These are phyloP conservation scores for Geotrichum cucujoidarum DNA, from an alignment of 1,139 yeast genomes.

Conservation along the genomic window DNA sequence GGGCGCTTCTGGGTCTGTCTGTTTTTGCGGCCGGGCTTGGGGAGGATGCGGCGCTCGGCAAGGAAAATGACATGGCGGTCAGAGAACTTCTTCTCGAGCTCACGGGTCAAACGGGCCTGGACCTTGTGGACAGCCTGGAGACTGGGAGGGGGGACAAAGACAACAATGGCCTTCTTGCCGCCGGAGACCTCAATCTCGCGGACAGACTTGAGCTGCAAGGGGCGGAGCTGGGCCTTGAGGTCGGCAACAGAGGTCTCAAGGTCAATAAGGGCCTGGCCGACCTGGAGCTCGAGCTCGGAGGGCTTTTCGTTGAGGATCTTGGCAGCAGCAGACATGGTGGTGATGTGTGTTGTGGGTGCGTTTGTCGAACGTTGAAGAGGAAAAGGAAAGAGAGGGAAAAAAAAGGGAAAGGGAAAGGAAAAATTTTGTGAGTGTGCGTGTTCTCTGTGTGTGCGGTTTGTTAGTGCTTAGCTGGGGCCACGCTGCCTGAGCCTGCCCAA, in stretches of 20 bases:
- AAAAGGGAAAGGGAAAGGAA: neutral
- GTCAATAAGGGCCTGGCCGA: slow-evolving; percentile 98
- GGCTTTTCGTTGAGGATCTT: slow-evolving; percentile 75
- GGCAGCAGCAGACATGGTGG: slow-evolving; percentile 86
- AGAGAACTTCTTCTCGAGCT: slow-evolving; percentile 99
- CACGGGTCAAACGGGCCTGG: slow-evolving; percentile 90
- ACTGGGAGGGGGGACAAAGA: slow-evolving; percentile 97
- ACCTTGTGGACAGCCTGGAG: slow-evolving; percentile 93
- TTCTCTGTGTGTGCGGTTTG: too few species aligned
- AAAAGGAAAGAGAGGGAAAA: neutral
- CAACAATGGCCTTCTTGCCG: slow-evolving; percentile 97
- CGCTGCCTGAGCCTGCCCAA: too few species aligned
- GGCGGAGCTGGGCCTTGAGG: slow-evolving; percentile 96
- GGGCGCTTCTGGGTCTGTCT: slow-evolving; percentile 98
- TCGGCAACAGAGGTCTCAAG: slow-evolving; percentile 92
- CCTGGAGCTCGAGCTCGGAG: slow-evolving; percentile 98
- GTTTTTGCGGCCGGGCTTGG: slow-evolving; percentile 76
- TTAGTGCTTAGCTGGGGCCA: too few species aligned
- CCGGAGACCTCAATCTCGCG: slow-evolving; percentile 97
- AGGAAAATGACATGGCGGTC: slow-evolving; percentile 99
- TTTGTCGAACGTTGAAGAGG: neutral
- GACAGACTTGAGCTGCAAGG: slow-evolving; percentile 97
- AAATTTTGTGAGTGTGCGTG: neutral
- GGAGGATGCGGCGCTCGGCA: slow-evolving; percentile 99
- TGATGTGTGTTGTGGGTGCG: slow-evolving; percentile 12